Evolutionary conservation across 2,329 filamentous ascomycete genomes (phyloP), one percentile per base, ranked within the genome.

Genomic region (Neonectria punicea): DNA sequence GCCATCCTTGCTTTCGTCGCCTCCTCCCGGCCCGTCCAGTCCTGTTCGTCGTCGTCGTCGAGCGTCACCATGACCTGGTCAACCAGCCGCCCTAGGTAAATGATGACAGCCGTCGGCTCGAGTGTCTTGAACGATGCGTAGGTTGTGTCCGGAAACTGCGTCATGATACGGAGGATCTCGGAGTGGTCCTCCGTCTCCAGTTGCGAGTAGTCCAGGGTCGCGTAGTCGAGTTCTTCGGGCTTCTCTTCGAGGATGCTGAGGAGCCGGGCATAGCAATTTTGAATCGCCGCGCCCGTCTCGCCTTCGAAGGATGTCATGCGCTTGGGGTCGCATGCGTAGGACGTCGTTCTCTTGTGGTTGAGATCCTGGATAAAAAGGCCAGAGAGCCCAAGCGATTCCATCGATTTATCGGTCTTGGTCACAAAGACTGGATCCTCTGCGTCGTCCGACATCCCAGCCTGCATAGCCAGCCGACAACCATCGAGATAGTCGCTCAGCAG

Each of bases 81-180:
- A 0, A 65, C 44, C 0, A 76, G 14, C 1, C 74, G 67, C 0
- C 34, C 4, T 1, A 92, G 79, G 73, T 92, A 92, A 1, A 84
- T 87, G 30, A 92, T 79, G n/a, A 91, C 84, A 0, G 88, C 90
- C 2, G 88, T 84, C 0, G 90, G 89, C 72, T 92, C 90, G n/a
- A 89, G 84, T 0, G 87, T 90, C 79, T 87, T 90, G 75, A 86
- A 81, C 0, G 89, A 89, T 64, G 89, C 87, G 65, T 86, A 73
- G 43, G 90, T 85, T 1, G 89, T 85, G 63, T 92, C 90, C 0
- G 89, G 90, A 80, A 88, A 92, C 62, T 89, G 85, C 0, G 89
- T 83, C 50, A 92, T 79, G 56, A 87, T 80, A 8, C 90, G 85
- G 22, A 90, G 83, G 0, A 76, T 51, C 32, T 76, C 74, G 3